These are phyloP conservation scores for Xylariaceae sp. DNA, from an alignment of 2,329 filamentous ascomycete species.

Conservation along the genomic window DNA sequence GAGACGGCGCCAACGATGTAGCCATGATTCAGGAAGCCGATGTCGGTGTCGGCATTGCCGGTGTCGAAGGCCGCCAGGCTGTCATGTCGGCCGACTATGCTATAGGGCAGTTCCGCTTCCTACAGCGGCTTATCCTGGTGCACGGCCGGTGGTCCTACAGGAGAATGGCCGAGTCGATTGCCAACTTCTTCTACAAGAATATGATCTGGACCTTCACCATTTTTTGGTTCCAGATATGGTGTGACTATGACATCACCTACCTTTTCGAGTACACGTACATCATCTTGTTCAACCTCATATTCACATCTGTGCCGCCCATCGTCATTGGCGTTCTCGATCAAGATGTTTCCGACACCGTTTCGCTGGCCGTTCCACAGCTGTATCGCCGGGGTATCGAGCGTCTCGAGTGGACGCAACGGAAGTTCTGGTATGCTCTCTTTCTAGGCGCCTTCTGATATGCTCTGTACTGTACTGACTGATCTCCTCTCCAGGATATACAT, in stretches of 20 bases:
- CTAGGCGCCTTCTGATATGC: neutral
- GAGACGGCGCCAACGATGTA: slow-evolving; percentile 92
- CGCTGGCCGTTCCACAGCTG: slow-evolving; percentile 87
- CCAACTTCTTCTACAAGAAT: slow-evolving; percentile 99
- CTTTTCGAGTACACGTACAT: slow-evolving; percentile 98
- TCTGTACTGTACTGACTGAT: slow-evolving; percentile 15
- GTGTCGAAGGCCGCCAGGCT: slow-evolving; percentile 85
- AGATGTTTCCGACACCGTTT: slow-evolving; percentile 91
- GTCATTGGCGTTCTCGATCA: slow-evolving; percentile 96
- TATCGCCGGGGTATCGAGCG: slow-evolving; percentile 95
- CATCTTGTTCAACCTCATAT: slow-evolving; percentile 90
- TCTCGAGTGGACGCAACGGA: slow-evolving; percentile 89
- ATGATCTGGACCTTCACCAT: slow-evolving; percentile 95
- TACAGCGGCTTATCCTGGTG: slow-evolving; percentile 78
- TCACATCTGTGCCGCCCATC: slow-evolving; percentile 90
- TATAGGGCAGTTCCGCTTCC: slow-evolving; percentile 87
- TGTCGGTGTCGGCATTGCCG: slow-evolving; percentile 92
- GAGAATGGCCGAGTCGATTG: slow-evolving; percentile 83
- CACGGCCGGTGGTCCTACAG: slow-evolving; percentile 97
- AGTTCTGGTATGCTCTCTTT: slow-evolving; percentile 74
- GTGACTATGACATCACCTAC: slow-evolving; percentile 94
- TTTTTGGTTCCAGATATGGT: slow-evolving; percentile 96
- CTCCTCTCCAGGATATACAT: slow-evolving; percentile 69
- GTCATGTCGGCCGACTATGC: slow-evolving; percentile 96
- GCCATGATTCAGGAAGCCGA: slow-evolving; percentile 98